Evolutionary conservation across 176 grass and related monocot genomes (phyloP).

Genomic region (Cenchrus americanus): DNA sequence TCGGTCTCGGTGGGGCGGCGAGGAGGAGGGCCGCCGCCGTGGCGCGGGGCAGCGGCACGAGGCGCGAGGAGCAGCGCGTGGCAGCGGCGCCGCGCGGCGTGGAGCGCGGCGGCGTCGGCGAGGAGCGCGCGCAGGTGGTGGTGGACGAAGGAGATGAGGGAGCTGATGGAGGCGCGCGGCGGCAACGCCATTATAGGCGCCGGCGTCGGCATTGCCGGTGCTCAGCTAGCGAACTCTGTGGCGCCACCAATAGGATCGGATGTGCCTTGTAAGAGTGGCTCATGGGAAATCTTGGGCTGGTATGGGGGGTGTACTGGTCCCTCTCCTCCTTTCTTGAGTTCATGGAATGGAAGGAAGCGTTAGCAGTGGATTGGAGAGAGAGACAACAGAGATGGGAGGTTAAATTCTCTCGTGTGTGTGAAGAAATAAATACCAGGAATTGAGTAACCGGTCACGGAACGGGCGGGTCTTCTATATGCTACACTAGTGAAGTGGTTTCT

Average conservation of each 20-base stretch:
- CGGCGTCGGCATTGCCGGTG: constrained; percentile 14
- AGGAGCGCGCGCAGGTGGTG: constrained; percentile 63
- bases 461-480: too few relatives aligned
- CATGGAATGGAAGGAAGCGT: neutral
- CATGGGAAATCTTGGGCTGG: constrained; percentile 3
- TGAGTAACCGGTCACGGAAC: too few relatives aligned
- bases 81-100: constrained; percentile 40
- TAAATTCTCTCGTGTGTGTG: constrained; percentile 11
- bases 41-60: neutral
- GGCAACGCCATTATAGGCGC: constrained; percentile 32
- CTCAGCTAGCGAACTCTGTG: neutral
- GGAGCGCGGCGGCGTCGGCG: constrained; percentile 46
- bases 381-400: neutral
- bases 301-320: constrained; percentile 24
- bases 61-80: constrained; percentile 24
- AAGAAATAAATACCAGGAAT: neutral
- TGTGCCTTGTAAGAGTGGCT: neutral
- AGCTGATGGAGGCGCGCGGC: constrained; percentile 49
- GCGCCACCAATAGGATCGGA: neutral
- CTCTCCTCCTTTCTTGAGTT: constrained; percentile 12
- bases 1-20: neutral
- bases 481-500: too few relatives aligned
- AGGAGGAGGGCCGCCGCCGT: neutral
- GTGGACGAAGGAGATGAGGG: constrained; percentile 62
- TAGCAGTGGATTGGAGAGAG: neutral